Base-by-base conservation (phyloP, 208 protist genomes). In the Novymonas esmeraldas region DNA sequence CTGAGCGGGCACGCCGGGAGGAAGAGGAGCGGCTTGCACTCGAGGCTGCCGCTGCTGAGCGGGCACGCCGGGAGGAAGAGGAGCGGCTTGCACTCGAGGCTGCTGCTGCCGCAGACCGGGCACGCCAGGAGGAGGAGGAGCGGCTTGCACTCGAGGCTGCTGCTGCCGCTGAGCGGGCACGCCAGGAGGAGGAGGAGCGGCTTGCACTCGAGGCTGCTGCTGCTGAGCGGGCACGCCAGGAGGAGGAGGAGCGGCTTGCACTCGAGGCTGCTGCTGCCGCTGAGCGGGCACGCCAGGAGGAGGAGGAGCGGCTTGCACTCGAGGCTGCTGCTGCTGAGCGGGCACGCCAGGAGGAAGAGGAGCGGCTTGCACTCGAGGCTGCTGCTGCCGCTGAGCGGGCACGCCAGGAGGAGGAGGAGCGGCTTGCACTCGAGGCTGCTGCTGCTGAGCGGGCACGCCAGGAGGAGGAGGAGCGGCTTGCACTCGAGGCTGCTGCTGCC, bases 1-100 rank as follows among this genome's bases (percentile, higher is more conserved):
- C 5, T 18, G 45, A 49, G 45, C 45, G 26, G 45, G 20, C 5
- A 28, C 63, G 63, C 33, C 29, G 41, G 1, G 36, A 41, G 3
- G 38, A 41, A 31, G 51, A 29, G 22, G 24, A 57, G 36, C 75
- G 59, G 13, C 33, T 79, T 2, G 66, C 50, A 31, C 48, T 46
- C 18, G 63, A 63, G 6, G 51, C 34, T 0, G 51, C 46, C 24
- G 46, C 46, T 6, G 42, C 42, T 10, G 6, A 10, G 2, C 6
- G 38, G 50, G 26, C 29, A 34, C 49, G 28, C 4, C 49, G 18
- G 5, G 50, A 56, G 50, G 50, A 56, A 31, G 26, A 56, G 50
- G 50, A 36, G 13, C 50, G 50, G 2, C 50, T 56, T 18, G 48
- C 48, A 16, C 11, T 10, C n/a, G n/a, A n/a, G n/a, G n/a, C n/a